These are phyloP conservation scores for Nissolia schottii DNA, from an alignment of 306 rosid genomes.

Conservation along the genomic window DNA sequence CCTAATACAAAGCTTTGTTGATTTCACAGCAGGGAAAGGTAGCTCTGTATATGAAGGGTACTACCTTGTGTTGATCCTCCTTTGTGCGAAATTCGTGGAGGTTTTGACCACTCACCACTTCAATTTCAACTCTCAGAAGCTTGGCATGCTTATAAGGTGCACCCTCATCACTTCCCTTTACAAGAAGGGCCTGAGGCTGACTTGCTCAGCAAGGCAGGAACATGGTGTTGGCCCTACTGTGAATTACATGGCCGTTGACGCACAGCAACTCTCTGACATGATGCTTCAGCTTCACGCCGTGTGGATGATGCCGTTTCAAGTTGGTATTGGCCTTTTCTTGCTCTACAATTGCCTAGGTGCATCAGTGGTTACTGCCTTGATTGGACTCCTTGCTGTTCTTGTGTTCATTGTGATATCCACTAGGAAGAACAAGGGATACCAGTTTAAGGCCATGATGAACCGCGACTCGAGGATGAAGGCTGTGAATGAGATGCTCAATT, in stretches of 20 bases:
- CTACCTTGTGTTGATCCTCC: constrained; percentile 66
- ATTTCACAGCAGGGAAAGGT: constrained; percentile 74
- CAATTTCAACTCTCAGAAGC: constrained; percentile 84
- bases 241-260: constrained; percentile 95
- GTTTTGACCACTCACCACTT: constrained; percentile 75
- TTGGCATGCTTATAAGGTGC: constrained; percentile 86
- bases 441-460: constrained; percentile 63
- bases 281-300: constrained; percentile 78
- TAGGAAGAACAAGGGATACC: constrained; percentile 50
- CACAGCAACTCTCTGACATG: constrained; percentile 90
- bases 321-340: constrained; percentile 51
- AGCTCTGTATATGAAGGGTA: constrained; percentile 80
- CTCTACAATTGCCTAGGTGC: constrained; percentile 62
- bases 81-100: constrained; percentile 65
- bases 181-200: constrained; percentile 74
- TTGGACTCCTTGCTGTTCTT: constrained; percentile 48
- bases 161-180: constrained; percentile 79
- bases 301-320: constrained; percentile 93
- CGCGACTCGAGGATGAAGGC: constrained; percentile 96
- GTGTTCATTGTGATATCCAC: constrained; percentile 42
- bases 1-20: constrained; percentile 69
- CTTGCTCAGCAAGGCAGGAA: constrained; percentile 75
- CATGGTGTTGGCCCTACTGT: constrained; percentile 94
- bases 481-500: constrained; percentile 89
- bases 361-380: constrained; percentile 44